These are phyloP conservation scores for Cryptosporidium canis DNA, from an alignment of 169 alveolate genomes.

Conservation along the genomic window DNA sequence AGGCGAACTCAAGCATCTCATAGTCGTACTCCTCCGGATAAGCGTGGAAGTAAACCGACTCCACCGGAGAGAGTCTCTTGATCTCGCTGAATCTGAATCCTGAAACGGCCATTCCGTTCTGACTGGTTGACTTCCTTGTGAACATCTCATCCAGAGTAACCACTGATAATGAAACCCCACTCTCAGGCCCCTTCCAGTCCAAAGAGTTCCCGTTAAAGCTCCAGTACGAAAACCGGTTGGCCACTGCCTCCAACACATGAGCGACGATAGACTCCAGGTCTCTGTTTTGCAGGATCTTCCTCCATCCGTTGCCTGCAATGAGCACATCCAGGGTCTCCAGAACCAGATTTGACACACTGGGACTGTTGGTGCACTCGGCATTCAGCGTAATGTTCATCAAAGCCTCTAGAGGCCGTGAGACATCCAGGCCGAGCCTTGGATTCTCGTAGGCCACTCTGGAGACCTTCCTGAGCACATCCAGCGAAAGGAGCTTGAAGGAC, in stretches of 20 bases:
- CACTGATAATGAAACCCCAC: slow-evolving; percentile 5
- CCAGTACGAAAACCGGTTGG: slow-evolving; percentile 65
- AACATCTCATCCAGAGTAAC: slow-evolving; percentile 35
- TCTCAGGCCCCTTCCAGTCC: slow-evolving; percentile 50
- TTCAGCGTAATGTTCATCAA: slow-evolving; percentile 42
- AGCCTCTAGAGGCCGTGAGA: slow-evolving; percentile 6
- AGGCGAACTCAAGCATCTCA: slow-evolving; percentile 35
- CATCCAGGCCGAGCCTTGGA: not conserved
- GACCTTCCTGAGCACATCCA: slow-evolving; percentile 30
- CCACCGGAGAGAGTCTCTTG: slow-evolving; percentile 11
- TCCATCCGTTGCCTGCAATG: slow-evolving; percentile 17
- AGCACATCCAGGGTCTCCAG: slow-evolving; percentile 35
- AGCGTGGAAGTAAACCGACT: slow-evolving; percentile 55
- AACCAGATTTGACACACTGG: slow-evolving; percentile 31
- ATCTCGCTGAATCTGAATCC: slow-evolving; percentile 15
- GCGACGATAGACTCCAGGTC: not conserved
- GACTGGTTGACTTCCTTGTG: slow-evolving; percentile 15
- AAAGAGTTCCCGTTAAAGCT: not conserved
- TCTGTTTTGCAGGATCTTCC: not conserved
- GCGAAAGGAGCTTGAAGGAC: slow-evolving; percentile 19
- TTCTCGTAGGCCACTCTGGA: not conserved
- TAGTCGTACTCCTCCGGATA: slow-evolving; percentile 63
- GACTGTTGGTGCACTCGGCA: slow-evolving; percentile 68
- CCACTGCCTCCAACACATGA: slow-evolving; percentile 32
- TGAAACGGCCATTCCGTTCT: slow-evolving; percentile 32